phyloP scores from a whole-genome alignment of 192 early-diverging fungal species.

The Coemansia sp. region DNA sequence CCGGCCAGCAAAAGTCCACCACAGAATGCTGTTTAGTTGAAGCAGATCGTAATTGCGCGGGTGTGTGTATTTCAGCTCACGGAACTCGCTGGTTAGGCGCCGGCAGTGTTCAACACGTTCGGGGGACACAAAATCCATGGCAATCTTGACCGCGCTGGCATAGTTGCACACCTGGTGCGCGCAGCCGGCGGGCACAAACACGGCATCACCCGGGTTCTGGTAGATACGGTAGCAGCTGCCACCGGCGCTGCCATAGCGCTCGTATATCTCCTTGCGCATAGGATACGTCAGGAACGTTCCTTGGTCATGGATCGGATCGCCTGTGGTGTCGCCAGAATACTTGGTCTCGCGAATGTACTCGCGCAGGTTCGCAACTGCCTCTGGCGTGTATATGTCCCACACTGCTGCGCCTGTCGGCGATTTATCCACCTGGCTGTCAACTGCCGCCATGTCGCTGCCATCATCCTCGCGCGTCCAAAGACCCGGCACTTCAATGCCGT shows the following conservation, averaged over 20 bases:
- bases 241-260: conserved; percentile 17
- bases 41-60: conserved; percentile 55
- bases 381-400: conserved; percentile 66
- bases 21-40: conserved; percentile 55
- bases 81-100: conserved; percentile 55
- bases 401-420: conserved; percentile 16
- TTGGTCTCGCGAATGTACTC: conserved; percentile 27
- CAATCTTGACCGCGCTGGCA: conserved; percentile 64
- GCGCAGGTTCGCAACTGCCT: conserved; percentile 37
- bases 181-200: conserved; percentile 77
- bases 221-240: conserved; percentile 59
- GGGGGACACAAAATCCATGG: conserved; percentile 70
- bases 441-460: neutral
- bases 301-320: conserved; percentile 70
- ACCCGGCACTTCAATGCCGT: conserved; percentile 16
- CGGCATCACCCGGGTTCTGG: conserved; percentile 71
- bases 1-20: conserved; percentile 33
- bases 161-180: conserved; percentile 76
- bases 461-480: conserved; percentile 9
- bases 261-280: conserved; percentile 42
- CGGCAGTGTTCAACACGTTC: conserved; percentile 58
- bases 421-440: neutral
- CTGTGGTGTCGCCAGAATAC: conserved; percentile 7
- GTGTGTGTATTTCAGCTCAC: conserved; percentile 33
- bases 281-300: conserved; percentile 58